Conservation (phyloP, 352 stramenopile genomes). For the Pythium aphanidermatum region DNA sequence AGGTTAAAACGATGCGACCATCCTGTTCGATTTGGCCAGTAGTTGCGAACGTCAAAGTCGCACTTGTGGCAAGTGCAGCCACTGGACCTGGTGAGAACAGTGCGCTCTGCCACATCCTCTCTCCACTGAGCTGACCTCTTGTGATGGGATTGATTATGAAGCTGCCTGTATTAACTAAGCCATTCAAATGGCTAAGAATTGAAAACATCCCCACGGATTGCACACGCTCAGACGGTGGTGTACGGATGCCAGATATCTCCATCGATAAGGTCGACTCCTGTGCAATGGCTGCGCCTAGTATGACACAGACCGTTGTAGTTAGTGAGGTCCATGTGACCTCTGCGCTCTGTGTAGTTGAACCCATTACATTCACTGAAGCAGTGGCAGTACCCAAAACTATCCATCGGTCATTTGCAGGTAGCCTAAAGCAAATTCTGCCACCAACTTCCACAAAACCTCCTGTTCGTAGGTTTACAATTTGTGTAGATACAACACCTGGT, state of each 20-base stretch:
- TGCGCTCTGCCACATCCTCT: conserved; percentile 38
- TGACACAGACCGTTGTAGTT: conserved; percentile 23
- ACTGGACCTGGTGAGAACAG: conserved; percentile 43
- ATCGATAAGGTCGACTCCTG: conserved; percentile 36
- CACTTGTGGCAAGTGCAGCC: conserved; percentile 36
- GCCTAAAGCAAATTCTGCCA: conserved; percentile 32
- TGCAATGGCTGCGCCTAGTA: conserved; percentile 16
- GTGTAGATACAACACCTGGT: conserved; percentile 40
- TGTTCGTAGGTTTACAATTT: conserved; percentile 31
- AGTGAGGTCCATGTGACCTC: conserved; percentile 13
- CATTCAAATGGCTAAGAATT: conserved; percentile 42
- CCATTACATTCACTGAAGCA: conserved; percentile 1
- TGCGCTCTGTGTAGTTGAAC: background rate
- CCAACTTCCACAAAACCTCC: conserved; percentile 35
- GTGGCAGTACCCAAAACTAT: too few species aligned
- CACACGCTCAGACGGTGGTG: conserved; percentile 31
- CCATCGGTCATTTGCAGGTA: conserved; percentile 26
- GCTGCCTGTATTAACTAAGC: conserved; percentile 34
- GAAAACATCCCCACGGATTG: conserved; percentile 10
- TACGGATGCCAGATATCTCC: conserved; percentile 33
- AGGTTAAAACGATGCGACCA: conserved; percentile 28
- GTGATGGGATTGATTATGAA: conserved; percentile 30
- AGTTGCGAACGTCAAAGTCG: conserved; percentile 31
- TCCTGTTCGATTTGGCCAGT: conserved; percentile 29
- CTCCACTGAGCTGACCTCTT: conserved; percentile 27